A percentile compares a stretch with the other conserved stretches of the same genome.
phyloP scores from a whole-genome alignment of 805 yeast genomes.

The Grigorovia yakushimaensis region DNA sequence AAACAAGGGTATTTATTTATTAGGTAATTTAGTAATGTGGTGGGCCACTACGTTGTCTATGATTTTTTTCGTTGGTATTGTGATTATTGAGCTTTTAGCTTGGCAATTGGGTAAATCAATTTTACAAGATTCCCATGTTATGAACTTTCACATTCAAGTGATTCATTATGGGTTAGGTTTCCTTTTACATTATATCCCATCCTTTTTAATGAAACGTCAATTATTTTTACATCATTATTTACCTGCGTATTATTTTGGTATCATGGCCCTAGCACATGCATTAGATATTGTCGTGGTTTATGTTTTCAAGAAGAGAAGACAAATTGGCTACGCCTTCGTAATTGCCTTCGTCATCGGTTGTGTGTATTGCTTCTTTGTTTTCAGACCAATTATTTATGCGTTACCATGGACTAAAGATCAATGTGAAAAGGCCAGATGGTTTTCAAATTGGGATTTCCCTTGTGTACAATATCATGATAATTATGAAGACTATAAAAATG shows the following conservation, averaged over 20 bases:
- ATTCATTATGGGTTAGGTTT: slow-evolving; percentile 61
- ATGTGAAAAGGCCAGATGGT: slow-evolving; percentile 53
- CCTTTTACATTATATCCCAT: slow-evolving; percentile 62
- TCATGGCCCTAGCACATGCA: slow-evolving; percentile 64
- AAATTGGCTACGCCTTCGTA: slow-evolving; percentile 37
- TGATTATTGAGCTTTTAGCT: slow-evolving; percentile 36
- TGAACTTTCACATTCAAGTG: slow-evolving; percentile 56
- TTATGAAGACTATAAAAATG: slow-evolving; percentile 15
- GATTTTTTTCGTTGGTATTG: slow-evolving; percentile 39
- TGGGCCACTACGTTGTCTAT: slow-evolving; percentile 55
- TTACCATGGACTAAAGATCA: slow-evolving; percentile 62
- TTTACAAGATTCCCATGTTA: slow-evolving; percentile 42
- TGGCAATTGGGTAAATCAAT: slow-evolving; percentile 57
- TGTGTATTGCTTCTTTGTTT: slow-evolving; percentile 45
- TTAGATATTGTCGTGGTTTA: slow-evolving; percentile 44
- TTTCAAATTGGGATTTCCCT: slow-evolving; percentile 79
- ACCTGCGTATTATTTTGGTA: slow-evolving; percentile 85
- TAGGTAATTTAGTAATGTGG: slow-evolving; percentile 79
- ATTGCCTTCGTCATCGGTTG: slow-evolving; percentile 41
- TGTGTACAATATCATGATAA: slow-evolving; percentile 47
- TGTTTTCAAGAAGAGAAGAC: slow-evolving; percentile 34
- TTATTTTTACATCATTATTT: slow-evolving; percentile 87
- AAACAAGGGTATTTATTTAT: slow-evolving; percentile 51
- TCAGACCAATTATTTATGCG: slow-evolving; percentile 72
- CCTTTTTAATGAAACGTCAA: slow-evolving; percentile 85